Conservation (phyloP, 345 rosid genomes). For the Dipteronia sinensis region DNA sequence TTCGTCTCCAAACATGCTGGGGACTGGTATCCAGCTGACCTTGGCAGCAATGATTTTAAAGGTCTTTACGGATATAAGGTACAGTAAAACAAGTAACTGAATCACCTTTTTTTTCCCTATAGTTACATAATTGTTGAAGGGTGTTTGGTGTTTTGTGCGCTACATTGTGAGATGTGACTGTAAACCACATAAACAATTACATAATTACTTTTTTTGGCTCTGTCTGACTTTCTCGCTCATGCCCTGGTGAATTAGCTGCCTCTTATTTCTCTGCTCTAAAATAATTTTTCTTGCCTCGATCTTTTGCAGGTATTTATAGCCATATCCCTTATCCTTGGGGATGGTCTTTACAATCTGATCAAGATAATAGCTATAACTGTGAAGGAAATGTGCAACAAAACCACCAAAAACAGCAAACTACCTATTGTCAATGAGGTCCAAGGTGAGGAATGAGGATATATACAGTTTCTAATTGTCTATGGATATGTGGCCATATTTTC, state of each 20-base stretch:
- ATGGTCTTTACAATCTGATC: conserved; percentile 85
- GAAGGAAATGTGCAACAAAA: conserved; percentile 58
- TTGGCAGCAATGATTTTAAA: conserved; percentile 77
- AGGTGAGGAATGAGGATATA: conserved; percentile 62
- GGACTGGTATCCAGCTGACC: conserved; percentile 88
- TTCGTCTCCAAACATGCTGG: conserved; percentile 72
- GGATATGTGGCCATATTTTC: not conserved
- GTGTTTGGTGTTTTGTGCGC: not conserved
- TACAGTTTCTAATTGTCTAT: not conserved
- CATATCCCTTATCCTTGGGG: conserved; percentile 86
- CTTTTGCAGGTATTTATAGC: conserved; percentile 79
- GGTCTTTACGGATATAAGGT: conserved; percentile 97
- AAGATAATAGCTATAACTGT: conserved; percentile 69
- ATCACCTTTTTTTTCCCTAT: not conserved
- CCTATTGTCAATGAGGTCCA: conserved; percentile 52
- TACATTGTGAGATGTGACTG: not conserved
- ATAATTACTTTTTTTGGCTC: not conserved
- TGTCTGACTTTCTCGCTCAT: not conserved
- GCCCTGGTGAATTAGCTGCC: not conserved
- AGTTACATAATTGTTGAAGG: conserved; percentile 10
- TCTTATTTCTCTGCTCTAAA: conserved; percentile 16
- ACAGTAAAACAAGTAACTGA: not conserved
- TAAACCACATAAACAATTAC: not conserved
- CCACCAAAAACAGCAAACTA: conserved; percentile 51
- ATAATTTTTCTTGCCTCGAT: not conserved